A percentile compares a stretch with the other conserved stretches of the same genome.
Evolutionary conservation across 306 rosid species (phyloP).

Genomic region (Prunus mume): DNA sequence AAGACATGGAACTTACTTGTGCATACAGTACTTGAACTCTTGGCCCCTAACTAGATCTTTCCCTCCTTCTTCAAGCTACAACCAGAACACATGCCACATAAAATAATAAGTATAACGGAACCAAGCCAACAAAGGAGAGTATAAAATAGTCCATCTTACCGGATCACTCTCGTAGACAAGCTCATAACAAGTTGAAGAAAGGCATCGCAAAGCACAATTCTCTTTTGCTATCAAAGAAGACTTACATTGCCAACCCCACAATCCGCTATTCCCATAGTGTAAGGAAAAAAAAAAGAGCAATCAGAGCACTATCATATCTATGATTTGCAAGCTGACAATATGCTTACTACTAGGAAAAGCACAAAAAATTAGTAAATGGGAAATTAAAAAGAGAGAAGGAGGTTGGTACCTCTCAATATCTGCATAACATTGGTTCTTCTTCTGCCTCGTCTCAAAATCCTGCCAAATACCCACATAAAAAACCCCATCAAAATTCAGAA

Average conservation of each 20-base stretch:
- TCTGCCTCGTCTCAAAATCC: slow-evolving; percentile 72
- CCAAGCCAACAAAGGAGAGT: background rate
- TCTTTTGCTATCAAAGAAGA: slow-evolving; percentile 71
- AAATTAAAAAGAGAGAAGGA: background rate
- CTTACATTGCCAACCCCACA: slow-evolving; percentile 87
- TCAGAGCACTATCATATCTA: background rate
- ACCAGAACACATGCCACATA: slow-evolving; percentile 4
- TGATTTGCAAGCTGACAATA: background rate
- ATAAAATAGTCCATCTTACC: slow-evolving; percentile 37
- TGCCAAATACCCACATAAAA: slow-evolving; percentile 25
- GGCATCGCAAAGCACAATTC: slow-evolving; percentile 89
- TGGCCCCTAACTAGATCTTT: slow-evolving; percentile 76
- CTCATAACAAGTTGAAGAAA: slow-evolving; percentile 76
- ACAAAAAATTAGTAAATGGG: background rate
- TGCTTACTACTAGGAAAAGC: too few relatives aligned
- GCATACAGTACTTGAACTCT: slow-evolving; percentile 82
- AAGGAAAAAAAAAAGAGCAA: background rate
- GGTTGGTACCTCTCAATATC: slow-evolving; percentile 68
- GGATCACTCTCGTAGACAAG: slow-evolving; percentile 82
- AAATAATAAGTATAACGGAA: background rate
- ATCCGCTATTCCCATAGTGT: slow-evolving; percentile 44
- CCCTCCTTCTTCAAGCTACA: slow-evolving; percentile 97
- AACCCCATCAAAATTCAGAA: background rate
- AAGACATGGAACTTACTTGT: slow-evolving; percentile 54
- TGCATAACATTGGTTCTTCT: slow-evolving; percentile 75